These are phyloP conservation scores for Melocanna baccifera DNA, from an alignment of 176 grass and related monocot species.

Conservation along the genomic window DNA sequence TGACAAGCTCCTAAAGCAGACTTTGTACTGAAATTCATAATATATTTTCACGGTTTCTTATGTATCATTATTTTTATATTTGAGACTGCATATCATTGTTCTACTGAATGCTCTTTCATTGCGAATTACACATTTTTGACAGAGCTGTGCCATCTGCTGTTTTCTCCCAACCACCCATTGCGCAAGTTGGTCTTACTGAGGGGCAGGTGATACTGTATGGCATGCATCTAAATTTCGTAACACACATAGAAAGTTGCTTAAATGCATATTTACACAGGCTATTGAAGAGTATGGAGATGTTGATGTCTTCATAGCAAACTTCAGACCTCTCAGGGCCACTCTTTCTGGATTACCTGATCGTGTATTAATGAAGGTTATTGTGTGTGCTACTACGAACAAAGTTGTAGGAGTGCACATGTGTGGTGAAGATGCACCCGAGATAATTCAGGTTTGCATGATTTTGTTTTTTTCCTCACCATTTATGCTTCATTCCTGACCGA, in stretches of 20 bases:
- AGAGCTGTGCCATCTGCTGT: conserved; percentile 87
- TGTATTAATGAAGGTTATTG: conserved; percentile 83
- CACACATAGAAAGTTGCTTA: conserved; percentile 11
- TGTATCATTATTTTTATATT: neutral
- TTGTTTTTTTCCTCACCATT: conserved; percentile 17
- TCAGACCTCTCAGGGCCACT: conserved; percentile 87
- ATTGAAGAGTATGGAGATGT: conserved; percentile 71
- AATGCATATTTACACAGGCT: conserved; percentile 46
- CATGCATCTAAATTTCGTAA: neutral
- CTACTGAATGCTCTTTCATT: conserved; percentile 4
- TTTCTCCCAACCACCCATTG: conserved; percentile 88
- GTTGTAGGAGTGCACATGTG: conserved; percentile 94
- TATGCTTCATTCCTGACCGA: neutral
- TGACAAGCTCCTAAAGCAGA: conserved; percentile 9
- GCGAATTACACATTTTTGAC: conserved; percentile 17
- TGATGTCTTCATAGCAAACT: conserved; percentile 76
- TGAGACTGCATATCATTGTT: conserved; percentile 2
- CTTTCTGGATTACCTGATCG: conserved; percentile 93
- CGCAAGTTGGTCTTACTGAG: conserved; percentile 86
- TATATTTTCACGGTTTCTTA: neutral
- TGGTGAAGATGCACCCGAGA: conserved; percentile 83
- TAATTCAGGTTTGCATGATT: conserved; percentile 70
- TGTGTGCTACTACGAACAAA: conserved; percentile 69
- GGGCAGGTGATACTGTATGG: conserved; percentile 54
- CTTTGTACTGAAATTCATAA: conserved; percentile 14